Evolutionary conservation across 371 early-diverging fungal species (phyloP).

Genomic region (Apophysomyces sp.): DNA sequence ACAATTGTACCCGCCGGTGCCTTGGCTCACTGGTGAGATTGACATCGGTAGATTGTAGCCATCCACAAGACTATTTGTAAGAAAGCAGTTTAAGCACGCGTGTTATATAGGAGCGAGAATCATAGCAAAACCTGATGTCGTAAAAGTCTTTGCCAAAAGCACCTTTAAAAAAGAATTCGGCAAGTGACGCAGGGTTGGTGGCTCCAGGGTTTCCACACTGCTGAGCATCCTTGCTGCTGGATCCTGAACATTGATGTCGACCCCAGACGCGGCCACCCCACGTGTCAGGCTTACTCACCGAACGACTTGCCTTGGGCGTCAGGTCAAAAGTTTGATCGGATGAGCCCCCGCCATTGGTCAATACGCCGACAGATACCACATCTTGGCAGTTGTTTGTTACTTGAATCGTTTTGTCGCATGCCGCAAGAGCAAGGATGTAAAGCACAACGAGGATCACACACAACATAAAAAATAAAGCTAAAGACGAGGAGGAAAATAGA

Average conservation of each 20-base stretch:
- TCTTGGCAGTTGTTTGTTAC: constrained; percentile 34
- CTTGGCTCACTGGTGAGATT: constrained; percentile 10
- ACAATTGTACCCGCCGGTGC: constrained; percentile 9
- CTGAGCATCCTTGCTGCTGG: constrained; percentile 9
- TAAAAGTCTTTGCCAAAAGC: constrained; percentile 39
- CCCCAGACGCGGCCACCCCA: constrained; percentile 55
- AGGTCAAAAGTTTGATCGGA: constrained; percentile 35
- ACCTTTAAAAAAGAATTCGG: constrained; percentile 48
- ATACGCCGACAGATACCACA: constrained; percentile 31
- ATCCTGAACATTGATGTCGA: constrained; percentile 32
- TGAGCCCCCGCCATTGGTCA: constrained; percentile 31
- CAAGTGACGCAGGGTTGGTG: constrained; percentile 43
- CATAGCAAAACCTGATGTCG: constrained; percentile 36
- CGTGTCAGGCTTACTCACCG: constrained; percentile 24
- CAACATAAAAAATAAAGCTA: background rate
- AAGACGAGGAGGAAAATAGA: background rate
- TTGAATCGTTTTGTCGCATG: constrained; percentile 20
- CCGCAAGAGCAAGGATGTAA: background rate
- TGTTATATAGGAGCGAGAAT: background rate
- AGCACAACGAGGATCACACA: background rate
- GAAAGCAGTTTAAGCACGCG: background rate
- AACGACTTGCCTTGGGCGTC: constrained; percentile 27
- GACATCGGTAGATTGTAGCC: constrained; percentile 19
- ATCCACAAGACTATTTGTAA: constrained; percentile 11
- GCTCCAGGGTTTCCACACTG: constrained; percentile 41